These are phyloP conservation scores for Rheum nobile DNA, from an alignment of 148 eudicot species.

Conservation along the genomic window DNA sequence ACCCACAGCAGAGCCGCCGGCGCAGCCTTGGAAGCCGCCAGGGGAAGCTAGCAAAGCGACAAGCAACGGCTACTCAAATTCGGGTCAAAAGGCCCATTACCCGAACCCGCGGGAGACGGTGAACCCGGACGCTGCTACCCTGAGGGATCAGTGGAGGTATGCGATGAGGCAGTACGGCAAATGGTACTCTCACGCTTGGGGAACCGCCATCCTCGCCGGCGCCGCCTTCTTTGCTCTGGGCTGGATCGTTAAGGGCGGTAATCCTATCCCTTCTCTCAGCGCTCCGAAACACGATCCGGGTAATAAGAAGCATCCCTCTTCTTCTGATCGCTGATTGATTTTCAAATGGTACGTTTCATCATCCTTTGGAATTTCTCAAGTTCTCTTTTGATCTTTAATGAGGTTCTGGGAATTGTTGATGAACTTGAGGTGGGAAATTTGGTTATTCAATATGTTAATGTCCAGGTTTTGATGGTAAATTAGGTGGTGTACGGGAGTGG, in stretches of 20 bases:
- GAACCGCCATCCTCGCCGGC: conserved; percentile 92
- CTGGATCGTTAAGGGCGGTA: conserved; percentile 81
- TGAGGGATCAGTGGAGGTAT: conserved; percentile 80
- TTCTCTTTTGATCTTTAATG: not conserved
- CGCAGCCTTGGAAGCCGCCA: conserved; percentile 11
- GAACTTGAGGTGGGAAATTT: not conserved
- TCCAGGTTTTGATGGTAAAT: not conserved
- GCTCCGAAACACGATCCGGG: not conserved
- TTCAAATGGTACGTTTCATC: not conserved
- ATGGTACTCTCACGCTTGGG: conserved; percentile 99
- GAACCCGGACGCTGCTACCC: conserved; percentile 27
- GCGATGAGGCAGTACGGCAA: conserved; percentile 74
- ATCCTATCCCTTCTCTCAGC: conserved; percentile 54
- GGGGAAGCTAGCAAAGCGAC: not conserved
- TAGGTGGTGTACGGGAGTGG: no score
- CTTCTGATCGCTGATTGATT: not conserved
- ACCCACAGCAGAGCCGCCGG: not conserved
- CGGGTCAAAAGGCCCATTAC: conserved; percentile 24
- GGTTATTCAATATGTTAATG: not conserved
- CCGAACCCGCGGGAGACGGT: conserved; percentile 20
- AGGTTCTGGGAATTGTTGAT: not conserved
- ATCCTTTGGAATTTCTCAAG: not conserved
- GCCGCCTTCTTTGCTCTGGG: conserved; percentile 87
- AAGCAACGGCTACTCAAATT: conserved; percentile 5
- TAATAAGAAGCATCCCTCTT: not conserved